These are phyloP conservation scores for Cairneyella variabilis DNA, from an alignment of 495 filamentous ascomycete species.

Conservation along the genomic window DNA sequence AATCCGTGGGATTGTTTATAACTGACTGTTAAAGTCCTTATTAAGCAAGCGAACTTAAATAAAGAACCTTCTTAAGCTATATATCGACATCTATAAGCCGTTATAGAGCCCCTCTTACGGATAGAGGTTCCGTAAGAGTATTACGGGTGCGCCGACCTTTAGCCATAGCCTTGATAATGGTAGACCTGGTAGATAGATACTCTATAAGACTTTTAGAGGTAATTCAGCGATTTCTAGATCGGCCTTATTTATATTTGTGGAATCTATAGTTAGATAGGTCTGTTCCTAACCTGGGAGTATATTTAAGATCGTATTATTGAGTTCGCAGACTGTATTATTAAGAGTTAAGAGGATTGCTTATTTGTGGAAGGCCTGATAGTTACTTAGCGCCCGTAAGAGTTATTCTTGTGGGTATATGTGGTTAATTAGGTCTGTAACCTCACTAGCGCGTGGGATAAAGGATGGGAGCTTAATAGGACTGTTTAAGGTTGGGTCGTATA, in stretches of 20 bases:
- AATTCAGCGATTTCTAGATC: background rate
- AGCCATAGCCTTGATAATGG: background rate
- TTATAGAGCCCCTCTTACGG: background rate
- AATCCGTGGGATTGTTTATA: background rate
- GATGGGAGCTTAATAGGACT: background rate
- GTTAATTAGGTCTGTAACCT: background rate
- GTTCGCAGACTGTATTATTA: background rate
- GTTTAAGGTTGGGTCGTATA: background rate
- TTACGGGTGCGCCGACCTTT: background rate
- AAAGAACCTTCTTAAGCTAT: background rate
- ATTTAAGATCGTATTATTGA: background rate
- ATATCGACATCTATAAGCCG: background rate
- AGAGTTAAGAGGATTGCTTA: background rate
- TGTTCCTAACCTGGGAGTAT: background rate
- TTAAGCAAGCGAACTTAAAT: background rate
- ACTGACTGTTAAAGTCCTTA: background rate
- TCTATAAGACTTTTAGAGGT: background rate
- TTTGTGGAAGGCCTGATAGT: background rate
- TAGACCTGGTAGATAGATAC: background rate
- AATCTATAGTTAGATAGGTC: background rate
- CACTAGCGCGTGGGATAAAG: background rate
- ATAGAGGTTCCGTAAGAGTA: conserved; percentile 1
- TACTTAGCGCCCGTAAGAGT: background rate
- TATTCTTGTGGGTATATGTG: background rate
- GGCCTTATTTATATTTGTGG: background rate